A percentile compares a stretch with the other conserved stretches of the same genome.
Conservation (phyloP, 441 rosid species). For the Viola pubescens region DNA sequence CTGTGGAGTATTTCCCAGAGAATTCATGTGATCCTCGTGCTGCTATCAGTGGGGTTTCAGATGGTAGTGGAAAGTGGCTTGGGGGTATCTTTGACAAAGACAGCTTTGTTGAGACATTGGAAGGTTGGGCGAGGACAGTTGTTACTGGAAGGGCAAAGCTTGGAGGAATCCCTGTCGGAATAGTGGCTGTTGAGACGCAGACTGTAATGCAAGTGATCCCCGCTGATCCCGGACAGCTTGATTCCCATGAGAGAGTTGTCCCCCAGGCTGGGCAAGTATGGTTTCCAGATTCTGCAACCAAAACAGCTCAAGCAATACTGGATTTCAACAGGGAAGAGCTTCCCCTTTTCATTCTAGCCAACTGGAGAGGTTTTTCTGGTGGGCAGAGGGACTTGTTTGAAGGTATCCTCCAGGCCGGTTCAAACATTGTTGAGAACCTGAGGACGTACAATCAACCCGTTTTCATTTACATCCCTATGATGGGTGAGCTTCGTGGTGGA, state of each 20-base stretch:
- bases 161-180: conserved; percentile 97
- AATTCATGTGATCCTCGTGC: conserved; percentile 96
- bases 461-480: conserved; percentile 94
- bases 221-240: conserved; percentile 99
- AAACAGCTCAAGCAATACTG: conserved; percentile 94
- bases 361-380: conserved; percentile 99
- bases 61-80: conserved; percentile 74
- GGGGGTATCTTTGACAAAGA: conserved; percentile 96
- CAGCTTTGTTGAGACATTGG: conserved; percentile 88
- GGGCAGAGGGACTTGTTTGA: conserved; percentile 99
- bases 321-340: conserved; percentile 97
- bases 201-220: conserved; percentile 99
- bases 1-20: conserved; percentile 81
- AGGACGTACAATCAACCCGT: conserved; percentile 97
- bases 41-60: conserved; percentile 68
- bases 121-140: conserved; percentile 99
- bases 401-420: conserved; percentile 99
- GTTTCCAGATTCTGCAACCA: conserved; percentile 99
- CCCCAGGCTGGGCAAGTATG: conserved; percentile 99
- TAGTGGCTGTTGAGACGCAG: conserved; percentile 99
- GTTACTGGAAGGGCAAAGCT: conserved; percentile 99
- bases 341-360: conserved; percentile 94
- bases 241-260: conserved; percentile 97
- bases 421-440: conserved; percentile 95
- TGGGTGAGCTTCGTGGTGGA: conserved; percentile 99